Conservation (phyloP, 495 filamentous ascomycete species). For the Aspergillus nidulans region DNA sequence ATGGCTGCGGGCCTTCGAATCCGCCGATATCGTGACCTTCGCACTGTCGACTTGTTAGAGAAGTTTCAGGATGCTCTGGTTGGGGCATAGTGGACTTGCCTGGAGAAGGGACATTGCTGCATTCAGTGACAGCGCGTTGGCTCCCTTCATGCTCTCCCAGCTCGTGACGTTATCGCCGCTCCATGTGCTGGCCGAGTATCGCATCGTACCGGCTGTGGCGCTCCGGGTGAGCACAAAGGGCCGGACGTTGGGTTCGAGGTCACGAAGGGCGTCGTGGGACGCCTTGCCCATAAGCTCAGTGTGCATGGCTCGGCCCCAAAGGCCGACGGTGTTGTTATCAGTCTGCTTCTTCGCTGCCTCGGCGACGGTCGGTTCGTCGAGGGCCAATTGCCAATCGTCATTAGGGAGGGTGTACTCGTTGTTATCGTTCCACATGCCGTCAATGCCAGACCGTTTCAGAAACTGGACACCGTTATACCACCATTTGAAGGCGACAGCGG, state of each 20-base stretch:
- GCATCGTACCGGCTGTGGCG: constrained; percentile 63
- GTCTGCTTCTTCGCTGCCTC: constrained; percentile 27
- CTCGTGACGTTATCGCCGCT: constrained; percentile 62
- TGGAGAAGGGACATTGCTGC: constrained; percentile 59
- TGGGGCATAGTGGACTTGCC: constrained; percentile 1
- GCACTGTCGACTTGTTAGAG: constrained; percentile 30
- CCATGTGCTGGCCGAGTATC: constrained; percentile 64
- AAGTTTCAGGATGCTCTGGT: too few species aligned
- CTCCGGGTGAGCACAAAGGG: constrained; percentile 65
- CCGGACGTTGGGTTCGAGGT: constrained; percentile 49
- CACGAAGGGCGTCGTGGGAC: constrained; percentile 58
- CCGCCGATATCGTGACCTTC: constrained; percentile 70
- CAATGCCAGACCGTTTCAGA: constrained; percentile 57
- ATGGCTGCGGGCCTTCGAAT: constrained; percentile 62
- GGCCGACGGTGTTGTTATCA: constrained; percentile 40
- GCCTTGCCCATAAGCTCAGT: constrained; percentile 63
- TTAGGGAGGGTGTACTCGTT: constrained; percentile 66
- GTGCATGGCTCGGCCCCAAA: constrained; percentile 61
- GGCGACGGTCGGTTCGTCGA: constrained; percentile 38
- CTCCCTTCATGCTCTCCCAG: constrained; percentile 65
- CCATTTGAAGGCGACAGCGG: constrained; percentile 58
- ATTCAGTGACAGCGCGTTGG: constrained; percentile 61
- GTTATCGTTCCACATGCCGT: constrained; percentile 75
- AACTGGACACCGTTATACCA: constrained; percentile 62
- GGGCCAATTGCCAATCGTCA: constrained; percentile 58